Base-by-base conservation (phyloP, 495 filamentous ascomycete genomes). In the Daldinia concentrica region DNA sequence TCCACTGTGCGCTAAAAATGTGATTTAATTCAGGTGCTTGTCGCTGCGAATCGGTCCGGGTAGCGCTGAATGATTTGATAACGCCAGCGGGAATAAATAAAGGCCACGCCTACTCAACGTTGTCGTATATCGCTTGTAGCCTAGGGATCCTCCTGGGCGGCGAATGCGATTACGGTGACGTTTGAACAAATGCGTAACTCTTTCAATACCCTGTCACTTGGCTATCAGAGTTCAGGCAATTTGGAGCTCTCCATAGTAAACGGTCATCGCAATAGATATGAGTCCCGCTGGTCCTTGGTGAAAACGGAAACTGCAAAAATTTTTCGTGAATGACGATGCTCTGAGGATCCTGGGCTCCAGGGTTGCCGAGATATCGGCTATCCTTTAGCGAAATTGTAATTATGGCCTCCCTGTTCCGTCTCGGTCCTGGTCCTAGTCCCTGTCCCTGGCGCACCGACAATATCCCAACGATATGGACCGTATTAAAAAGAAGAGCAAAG, bases 331-430 rank as follows among this genome's bases (percentile, higher is more conserved):
- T 73, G 64, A 69, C 36, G 66, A 73, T 63, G 62, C 66, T 68
- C 55, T 70, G 27, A 64, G 72, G 59, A 71, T 74, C 72, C 72
- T 74, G 58, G 64, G 56, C 26, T 58, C 55, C 67, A 71, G 57
- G 69, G 68, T 45, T 69, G 61, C 51, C 34, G 62, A 73, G 71
- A 73, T 73, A 68, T 73, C 71, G 66, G 70, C 37, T 71, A 36
- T 61, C 55, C 12, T 58, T 78, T 78, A 78, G 76, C 76, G 76
- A 78, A 69, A 78, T 78, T 78, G 74, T 62, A 30, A 74, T 64
- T 51, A 52, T 64, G 63, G 34, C 45, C 64, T 71, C 50, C 67
- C 39, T 57, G 43, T 62, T 60, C 57, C 55, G 67, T 64, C 37
- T 36, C 17, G n/a, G 30, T 57, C 54, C 54, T 57, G 27, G 54